These are phyloP conservation scores for Ganoderma sinense DNA, from an alignment of 1,284 basidiomycete species.

Conservation along the genomic window DNA sequence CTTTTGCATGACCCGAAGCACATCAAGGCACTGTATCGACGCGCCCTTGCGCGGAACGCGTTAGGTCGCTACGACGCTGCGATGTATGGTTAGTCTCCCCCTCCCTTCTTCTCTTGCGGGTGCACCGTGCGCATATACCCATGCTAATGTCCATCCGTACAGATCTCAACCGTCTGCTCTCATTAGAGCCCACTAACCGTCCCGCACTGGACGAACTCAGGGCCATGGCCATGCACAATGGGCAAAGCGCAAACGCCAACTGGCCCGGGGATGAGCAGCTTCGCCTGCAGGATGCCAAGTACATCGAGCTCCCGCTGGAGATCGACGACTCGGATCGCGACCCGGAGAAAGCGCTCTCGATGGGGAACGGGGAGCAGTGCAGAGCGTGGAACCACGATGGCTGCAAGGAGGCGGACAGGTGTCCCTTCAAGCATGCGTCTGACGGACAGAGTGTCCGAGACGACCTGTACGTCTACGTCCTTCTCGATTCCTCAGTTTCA, in stretches of 20 bases:
- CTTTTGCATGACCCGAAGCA: neutral
- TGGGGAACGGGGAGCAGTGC: neutral
- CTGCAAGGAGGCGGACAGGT: constrained; percentile 42
- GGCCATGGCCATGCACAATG: neutral
- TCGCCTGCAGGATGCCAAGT: neutral
- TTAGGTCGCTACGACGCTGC: neutral
- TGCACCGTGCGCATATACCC: neutral
- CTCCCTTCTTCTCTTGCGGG: neutral
- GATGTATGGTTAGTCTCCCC: neutral
- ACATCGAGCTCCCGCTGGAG: neutral
- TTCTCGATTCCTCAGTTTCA: constrained; percentile 24
- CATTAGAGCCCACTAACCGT: neutral
- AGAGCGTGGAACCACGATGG: neutral
- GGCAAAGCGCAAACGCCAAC: neutral
- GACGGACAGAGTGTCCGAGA: constrained; percentile 60
- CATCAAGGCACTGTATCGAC: neutral
- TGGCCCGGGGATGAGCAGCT: neutral
- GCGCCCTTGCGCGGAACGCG: neutral
- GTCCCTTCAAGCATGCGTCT: constrained; percentile 57
- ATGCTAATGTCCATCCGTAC: neutral
- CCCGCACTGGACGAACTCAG: neutral
- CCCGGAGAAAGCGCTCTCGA: neutral
- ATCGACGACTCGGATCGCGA: neutral
- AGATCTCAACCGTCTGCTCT: neutral
- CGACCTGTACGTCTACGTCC: constrained; percentile 55